Evolutionary conservation across 73 alveolate genomes (phyloP), one percentile per base, ranked within the genome.

Genomic region (Paramecium sonneborni): DNA sequence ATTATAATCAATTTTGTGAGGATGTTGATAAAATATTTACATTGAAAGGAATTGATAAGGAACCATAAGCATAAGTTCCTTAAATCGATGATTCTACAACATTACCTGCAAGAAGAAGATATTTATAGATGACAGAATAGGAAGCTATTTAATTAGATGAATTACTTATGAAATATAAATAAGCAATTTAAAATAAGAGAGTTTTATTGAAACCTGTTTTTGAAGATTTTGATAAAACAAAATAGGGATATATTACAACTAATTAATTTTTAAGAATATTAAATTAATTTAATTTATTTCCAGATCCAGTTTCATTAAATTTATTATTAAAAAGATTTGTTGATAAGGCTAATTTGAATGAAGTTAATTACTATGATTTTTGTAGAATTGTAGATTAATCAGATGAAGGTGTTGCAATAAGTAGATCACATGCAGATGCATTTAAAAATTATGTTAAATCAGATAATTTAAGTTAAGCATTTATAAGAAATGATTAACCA

Each of bases 341-440:
- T 89, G 99, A 96, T 92, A 96, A 94, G 92, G 99, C 98, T 8
- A 96, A 96, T 82, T 91, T 93, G 15, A 97, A 96, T 86, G 99
- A 96, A 92, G 99, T 96, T 26, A 96, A 96, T 93, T 96, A 96
- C 57, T 93, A 93, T 85, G 99, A 96, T 82, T 96, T 96, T 93
- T 94, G 97, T 93, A 94, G 95, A 52, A 97, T 94, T 57, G 98
- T 96, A 20, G 99, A 96, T 86, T 93, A 92, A 57, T 97, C 97
- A 23, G 98, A 96, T 89, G 97, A 93, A 69, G 93, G 96, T 85
- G 97, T 95, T 82, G 96, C 94, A 30, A 96, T 95, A 38, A 76
- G 96, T 43, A 88, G 24, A 35, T 57, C 87, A 28, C 84, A 85
- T 58, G 93, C 96, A 28, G 92, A 85, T 82, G 72, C 94, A 24